Percentiles rank a stretch among this genome's conserved stretches.
These are phyloP conservation scores for Rubus idaeus DNA, from an alignment of 306 rosid species.

Conservation along the genomic window DNA sequence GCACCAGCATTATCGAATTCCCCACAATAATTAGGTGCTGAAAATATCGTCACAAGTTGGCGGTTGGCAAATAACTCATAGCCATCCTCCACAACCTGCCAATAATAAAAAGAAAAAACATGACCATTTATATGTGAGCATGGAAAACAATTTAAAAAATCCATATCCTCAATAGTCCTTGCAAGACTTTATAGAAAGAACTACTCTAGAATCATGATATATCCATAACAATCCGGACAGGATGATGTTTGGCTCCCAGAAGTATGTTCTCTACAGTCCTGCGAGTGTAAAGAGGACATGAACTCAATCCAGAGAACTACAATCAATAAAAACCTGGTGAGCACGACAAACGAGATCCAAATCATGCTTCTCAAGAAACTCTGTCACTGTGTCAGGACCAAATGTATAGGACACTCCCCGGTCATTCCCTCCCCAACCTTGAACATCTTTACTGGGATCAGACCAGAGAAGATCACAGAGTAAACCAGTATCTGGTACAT, in stretches of 20 bases:
- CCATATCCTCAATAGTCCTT: conserved; percentile 18
- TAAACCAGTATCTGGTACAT: conserved; percentile 91
- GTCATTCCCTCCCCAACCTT: conserved; percentile 93
- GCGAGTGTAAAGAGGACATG: conserved; percentile 18
- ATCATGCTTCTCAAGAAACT: conserved; percentile 87
- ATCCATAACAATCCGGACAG: not conserved
- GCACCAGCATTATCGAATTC: conserved; percentile 97
- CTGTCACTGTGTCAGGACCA: conserved; percentile 78
- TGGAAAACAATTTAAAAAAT: not conserved
- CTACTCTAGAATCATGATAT: conserved; percentile 10
- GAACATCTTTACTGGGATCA: conserved; percentile 83
- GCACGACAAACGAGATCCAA: conserved; percentile 97
- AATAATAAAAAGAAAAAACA: conserved; percentile 12
- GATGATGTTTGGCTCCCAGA: conserved; percentile 15
- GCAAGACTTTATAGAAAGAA: conserved; percentile 10
- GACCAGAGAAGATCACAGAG: conserved; percentile 98
- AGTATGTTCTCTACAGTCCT: conserved; percentile 21
- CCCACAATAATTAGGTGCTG: conserved; percentile 97
- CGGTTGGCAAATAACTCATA: conserved; percentile 84
- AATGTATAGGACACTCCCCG: conserved; percentile 94
- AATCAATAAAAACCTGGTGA: conserved; percentile 68
- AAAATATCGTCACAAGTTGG: conserved; percentile 89
- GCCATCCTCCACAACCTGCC: conserved; percentile 95
- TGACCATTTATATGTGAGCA: conserved; percentile 22
- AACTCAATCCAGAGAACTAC: conserved; percentile 20